Evolutionary conservation across 306 rosid species (phyloP), one percentile per base, ranked within the genome.

Genomic region (Trichosanthes truncata): DNA sequence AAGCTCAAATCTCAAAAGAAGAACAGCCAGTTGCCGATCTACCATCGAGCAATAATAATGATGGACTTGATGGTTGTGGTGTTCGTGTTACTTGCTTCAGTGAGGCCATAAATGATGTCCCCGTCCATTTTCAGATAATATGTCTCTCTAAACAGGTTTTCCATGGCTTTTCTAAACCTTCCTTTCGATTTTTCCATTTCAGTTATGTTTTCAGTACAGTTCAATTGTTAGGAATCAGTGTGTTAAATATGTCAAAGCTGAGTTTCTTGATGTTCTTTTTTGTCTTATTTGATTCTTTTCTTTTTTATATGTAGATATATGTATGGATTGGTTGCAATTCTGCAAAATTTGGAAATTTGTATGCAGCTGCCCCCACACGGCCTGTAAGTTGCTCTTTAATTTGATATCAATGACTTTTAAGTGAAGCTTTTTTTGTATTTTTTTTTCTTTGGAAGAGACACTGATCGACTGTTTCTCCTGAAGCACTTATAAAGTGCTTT

Each of bases 311-410:
- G 43, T 85, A 94, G 97, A 88, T 94, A 87, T 87, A 85, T 85
- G 96, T 81, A 29, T 95, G 97, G 98, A 84, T 93, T 81, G 96
- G 97, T 84, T 89, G 87, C 91, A 91, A 83, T 88, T 84, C 94
- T 79, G 85, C 89, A 9, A 93, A 93, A 83, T 82, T 95, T 49
- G 99, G 98, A 25, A 87, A 82, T 77, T 26, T 95, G 82, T 93
- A 93, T 82, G 99, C 94, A 53, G 97, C 97, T 25, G 97, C 97
- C 74, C 85, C 91, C 17, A 90, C 91, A 55, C 83, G 92, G 9
- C 96, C 97, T 23, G 98, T 91, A 79, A 84, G 91, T 82, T 61
- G 29, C 41, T 36, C 11, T 41, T 41, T 29, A 0, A 0, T 56
- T 56, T 56, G 62, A 1, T 3, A 0, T 26, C 9, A 56, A 8